Evolutionary conservation across 2,329 filamentous ascomycete species (phyloP), one percentile per base, ranked within the genome.

Genomic region (Chlorencoelia australis): DNA sequence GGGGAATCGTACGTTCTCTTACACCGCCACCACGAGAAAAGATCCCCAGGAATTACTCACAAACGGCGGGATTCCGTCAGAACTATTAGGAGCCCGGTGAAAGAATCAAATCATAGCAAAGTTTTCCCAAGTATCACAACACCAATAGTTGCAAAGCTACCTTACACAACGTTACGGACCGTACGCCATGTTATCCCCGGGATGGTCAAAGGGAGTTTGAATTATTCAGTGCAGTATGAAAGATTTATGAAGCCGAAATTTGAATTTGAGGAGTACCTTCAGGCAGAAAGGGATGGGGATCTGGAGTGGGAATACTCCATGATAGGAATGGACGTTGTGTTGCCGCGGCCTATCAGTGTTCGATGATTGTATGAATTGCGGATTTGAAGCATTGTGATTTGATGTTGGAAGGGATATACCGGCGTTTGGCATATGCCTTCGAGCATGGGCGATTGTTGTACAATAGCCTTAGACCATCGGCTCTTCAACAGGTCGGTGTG

Each of bases 221-320:
- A 29, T 21, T 26, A 35, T 29, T 39, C 36, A 14, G 14, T 39
- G 28, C 27, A 15, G 11, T 26, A 39, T 16, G 36, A 39, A 22
- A 25, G 34, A 21, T 39, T 39, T 10, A 19, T 24, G 8, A 9
- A 34, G 4, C 30, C 36, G 4, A 18, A 31, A 4, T 39, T 39
- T 16, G 36, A 39, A 10, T 34, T 34, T 13, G 21, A 20, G 16
- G 36, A 34, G 25, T 34, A 35, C 18, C 18, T 31, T 4, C 27
- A 19, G n/a, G 24, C 14, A 14, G 29, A 18, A 8, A 26, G 35
- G 15, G 24, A 38, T 24, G 36, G 29, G 20, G 33, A 39, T 29
- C 30, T 34, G 14, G 36, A 39, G 19, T 39, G 36, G 36, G 36
- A 39, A 9, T 25, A 19, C 17, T 34, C 22, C 18, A 39, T 39